A percentile compares a stretch with the other conserved stretches of the same genome.
Evolutionary conservation across 139 green algal genomes (phyloP).

Genomic region (Chlorella sp.): DNA sequence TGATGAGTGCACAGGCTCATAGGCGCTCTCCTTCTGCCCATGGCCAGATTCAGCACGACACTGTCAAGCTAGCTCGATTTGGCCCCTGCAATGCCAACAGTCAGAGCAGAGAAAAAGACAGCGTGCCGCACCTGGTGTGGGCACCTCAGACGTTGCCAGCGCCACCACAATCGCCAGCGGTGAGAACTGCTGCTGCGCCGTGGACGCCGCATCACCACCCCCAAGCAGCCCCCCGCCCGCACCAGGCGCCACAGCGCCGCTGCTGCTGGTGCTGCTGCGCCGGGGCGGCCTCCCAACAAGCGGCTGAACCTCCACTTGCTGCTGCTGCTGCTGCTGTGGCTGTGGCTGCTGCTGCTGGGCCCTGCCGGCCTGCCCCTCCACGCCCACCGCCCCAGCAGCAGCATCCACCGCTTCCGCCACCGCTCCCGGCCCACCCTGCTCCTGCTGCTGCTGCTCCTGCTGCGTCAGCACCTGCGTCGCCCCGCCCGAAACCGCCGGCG

Average conservation of each 20-base stretch:
- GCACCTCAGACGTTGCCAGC: constrained; percentile 3
- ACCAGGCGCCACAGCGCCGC: background rate
- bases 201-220: background rate
- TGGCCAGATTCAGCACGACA: too few species aligned
- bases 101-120: background rate
- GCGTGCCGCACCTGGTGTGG: background rate
- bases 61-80: background rate
- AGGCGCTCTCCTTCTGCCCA: background rate
- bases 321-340: constrained; percentile 7
- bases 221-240: background rate
- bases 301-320: background rate
- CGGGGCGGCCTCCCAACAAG: too few species aligned
- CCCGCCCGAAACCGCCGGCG: too few species aligned
- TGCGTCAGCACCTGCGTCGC: too few species aligned
- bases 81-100: background rate
- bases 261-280: constrained; percentile 5
- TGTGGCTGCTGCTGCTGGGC: background rate
- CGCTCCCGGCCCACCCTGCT: too few species aligned
- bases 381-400: too few species aligned
- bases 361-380: background rate
- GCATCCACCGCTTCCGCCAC: too few species aligned
- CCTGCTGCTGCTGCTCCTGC: too few species aligned
- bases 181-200: constrained; percentile 10
- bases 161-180: constrained; percentile 15
- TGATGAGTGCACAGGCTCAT: background rate